Evolutionary conservation across 352 stramenopile species (phyloP).

Genomic region (Peronospora farinosa): DNA sequence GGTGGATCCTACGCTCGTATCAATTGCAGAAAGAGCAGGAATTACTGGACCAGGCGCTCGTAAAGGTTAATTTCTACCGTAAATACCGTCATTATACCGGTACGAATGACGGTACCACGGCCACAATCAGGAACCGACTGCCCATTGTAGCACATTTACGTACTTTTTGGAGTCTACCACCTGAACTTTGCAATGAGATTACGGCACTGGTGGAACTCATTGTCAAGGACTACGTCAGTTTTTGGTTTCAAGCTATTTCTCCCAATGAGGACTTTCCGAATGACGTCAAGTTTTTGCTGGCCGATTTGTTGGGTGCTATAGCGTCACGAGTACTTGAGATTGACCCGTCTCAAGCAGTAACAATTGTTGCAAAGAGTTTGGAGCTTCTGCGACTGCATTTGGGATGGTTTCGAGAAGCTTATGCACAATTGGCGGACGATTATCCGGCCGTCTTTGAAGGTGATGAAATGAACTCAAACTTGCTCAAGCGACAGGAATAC

Average conservation of each 20-base stretch:
- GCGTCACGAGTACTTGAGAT: slow-evolving; percentile 56
- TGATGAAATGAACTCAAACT: slow-evolving; percentile 45
- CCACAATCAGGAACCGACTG: slow-evolving; percentile 37
- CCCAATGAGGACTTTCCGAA: slow-evolving; percentile 58
- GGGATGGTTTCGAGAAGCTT: slow-evolving; percentile 74
- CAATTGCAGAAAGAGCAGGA: slow-evolving; percentile 63
- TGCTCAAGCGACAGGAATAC: slow-evolving; percentile 51
- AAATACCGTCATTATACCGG: slow-evolving; percentile 36
- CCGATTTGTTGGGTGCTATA: slow-evolving; percentile 53
- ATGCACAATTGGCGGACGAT: slow-evolving; percentile 55
- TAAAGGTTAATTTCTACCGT: slow-evolving; percentile 48
- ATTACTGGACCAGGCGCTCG: slow-evolving; percentile 41
- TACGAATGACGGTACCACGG: slow-evolving; percentile 7
- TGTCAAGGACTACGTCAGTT: slow-evolving; percentile 55
- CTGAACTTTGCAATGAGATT: slow-evolving; percentile 60
- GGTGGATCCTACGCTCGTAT: slow-evolving; percentile 54
- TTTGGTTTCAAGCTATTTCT: slow-evolving; percentile 65
- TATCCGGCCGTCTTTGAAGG: slow-evolving; percentile 51
- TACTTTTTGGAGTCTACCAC: slow-evolving; percentile 48
- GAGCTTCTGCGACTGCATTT: slow-evolving; percentile 68
- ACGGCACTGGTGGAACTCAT: slow-evolving; percentile 38
- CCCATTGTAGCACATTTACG: slow-evolving; percentile 54
- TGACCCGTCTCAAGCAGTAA: slow-evolving; percentile 60
- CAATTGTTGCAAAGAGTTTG: slow-evolving; percentile 49
- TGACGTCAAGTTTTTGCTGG: slow-evolving; percentile 60